Evolutionary conservation across 1,284 basidiomycete genomes (phyloP).

Genomic region (Cutaneotrichosporon cyanovorans): DNA sequence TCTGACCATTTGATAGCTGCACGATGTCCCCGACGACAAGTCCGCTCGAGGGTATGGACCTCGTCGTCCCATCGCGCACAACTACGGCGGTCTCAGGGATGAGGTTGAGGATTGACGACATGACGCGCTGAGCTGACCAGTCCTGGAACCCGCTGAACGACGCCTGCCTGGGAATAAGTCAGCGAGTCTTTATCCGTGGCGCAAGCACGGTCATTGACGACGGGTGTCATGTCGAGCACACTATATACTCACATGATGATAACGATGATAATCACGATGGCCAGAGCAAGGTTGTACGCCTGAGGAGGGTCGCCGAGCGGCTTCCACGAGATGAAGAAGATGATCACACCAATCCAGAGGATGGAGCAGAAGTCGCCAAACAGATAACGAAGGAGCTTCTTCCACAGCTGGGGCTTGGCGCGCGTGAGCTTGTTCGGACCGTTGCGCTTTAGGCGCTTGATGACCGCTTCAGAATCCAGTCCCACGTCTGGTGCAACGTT

Average conservation of each 20-base stretch:
- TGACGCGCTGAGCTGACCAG: slow-evolving; percentile 44
- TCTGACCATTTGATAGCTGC: slow-evolving; percentile 42
- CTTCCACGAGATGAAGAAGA: slow-evolving; percentile 50
- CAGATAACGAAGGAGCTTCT: slow-evolving; percentile 47
- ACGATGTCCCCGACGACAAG: slow-evolving; percentile 45
- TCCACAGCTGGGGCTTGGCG: slow-evolving; percentile 37
- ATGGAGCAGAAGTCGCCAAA: slow-evolving; percentile 55
- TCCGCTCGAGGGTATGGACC: slow-evolving; percentile 32
- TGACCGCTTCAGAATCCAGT: slow-evolving; percentile 51
- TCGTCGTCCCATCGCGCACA: slow-evolving; percentile 39
- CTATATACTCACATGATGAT: too few relatives aligned
- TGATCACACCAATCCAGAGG: slow-evolving; percentile 50
- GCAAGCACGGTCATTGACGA: too few relatives aligned
- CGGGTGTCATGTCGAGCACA: too few relatives aligned
- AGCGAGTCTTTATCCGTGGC: too few relatives aligned
- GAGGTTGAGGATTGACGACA: slow-evolving; percentile 47
- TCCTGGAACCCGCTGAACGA: slow-evolving; percentile 38
- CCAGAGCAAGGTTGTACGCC: slow-evolving; percentile 49
- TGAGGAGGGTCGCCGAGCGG: slow-evolving; percentile 47
- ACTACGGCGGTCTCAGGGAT: slow-evolving; percentile 46
- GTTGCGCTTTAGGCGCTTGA: slow-evolving; percentile 47
- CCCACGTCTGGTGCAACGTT: slow-evolving; percentile 49
- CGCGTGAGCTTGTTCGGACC: slow-evolving; percentile 46
- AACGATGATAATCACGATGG: slow-evolving; percentile 45
- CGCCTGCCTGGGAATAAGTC: slow-evolving; percentile 39